Conservation (phyloP, 2,329 filamentous ascomycete genomes). For the Corinectria fuckeliana region DNA sequence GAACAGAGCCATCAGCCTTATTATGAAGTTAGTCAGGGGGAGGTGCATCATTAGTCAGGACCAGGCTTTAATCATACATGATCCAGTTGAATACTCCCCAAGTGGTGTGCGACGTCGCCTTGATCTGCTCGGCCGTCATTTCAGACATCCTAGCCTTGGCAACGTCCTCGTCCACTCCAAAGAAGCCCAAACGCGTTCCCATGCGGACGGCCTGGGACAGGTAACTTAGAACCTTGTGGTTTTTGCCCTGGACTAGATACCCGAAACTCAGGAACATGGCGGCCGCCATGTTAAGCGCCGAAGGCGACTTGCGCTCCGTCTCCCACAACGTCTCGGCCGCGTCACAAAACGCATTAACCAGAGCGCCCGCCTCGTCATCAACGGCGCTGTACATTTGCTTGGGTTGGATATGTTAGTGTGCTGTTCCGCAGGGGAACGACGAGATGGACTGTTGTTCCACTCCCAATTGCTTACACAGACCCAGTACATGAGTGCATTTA, state of each 20-base stretch:
- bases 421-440: neutral
- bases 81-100: constrained; percentile 12
- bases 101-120: neutral
- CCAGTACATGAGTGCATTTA: constrained; percentile 18
- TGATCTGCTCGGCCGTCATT: neutral
- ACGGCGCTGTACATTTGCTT: constrained; percentile 3
- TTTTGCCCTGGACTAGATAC: neutral
- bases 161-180: neutral
- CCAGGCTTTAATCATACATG: constrained; percentile 4
- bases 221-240: neutral
- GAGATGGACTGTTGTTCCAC: too few species aligned
- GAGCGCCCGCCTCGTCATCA: neutral
- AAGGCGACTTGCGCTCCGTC: neutral
- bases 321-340: constrained; percentile 6
- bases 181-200: neutral
- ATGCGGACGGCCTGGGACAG: neutral
- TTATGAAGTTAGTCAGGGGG: neutral
- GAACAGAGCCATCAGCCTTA: constrained; percentile 7
- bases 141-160: neutral
- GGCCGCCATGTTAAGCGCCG: constrained; percentile 4
- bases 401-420: neutral
- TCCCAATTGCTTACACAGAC: constrained; percentile 16
- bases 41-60: neutral
- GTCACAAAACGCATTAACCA: neutral
- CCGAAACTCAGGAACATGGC: constrained; percentile 10